Conservation (phyloP, 352 stramenopile species). For the Globisporangium perplexum region DNA sequence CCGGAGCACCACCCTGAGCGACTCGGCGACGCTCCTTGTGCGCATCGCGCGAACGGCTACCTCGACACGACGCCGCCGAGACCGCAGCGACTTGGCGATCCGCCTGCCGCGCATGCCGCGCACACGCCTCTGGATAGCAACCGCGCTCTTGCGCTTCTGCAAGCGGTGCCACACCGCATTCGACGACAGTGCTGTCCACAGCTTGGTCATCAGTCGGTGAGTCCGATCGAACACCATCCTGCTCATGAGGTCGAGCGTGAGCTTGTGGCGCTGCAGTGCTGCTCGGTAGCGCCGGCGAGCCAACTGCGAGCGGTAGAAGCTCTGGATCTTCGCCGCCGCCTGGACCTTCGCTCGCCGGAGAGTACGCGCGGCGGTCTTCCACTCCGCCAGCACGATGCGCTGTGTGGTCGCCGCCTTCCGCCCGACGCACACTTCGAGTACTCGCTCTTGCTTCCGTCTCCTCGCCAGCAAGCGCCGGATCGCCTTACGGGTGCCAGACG, state of each 20-base stretch:
- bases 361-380: constrained; percentile 12
- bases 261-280: constrained; percentile 35
- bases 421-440: constrained; percentile 33
- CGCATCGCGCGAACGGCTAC: constrained; percentile 25
- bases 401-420: constrained; percentile 15
- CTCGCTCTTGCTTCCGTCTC: constrained; percentile 28
- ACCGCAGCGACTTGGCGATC: constrained; percentile 26
- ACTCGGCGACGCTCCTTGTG: constrained; percentile 24
- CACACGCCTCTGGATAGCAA: constrained; percentile 40
- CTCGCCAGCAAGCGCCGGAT: constrained; percentile 31
- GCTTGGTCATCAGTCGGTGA: constrained; percentile 18
- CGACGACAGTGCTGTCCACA: constrained; percentile 35
- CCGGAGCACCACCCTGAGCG: constrained; percentile 27
- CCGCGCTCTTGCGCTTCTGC: constrained; percentile 35
- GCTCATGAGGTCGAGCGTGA: constrained; percentile 46
- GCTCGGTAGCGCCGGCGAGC: constrained; percentile 28
- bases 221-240: constrained; percentile 31
- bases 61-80: constrained; percentile 28
- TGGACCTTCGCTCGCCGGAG: constrained; percentile 6
- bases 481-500: constrained; percentile 26
- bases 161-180: constrained; percentile 46
- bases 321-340: constrained; percentile 33
- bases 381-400: constrained; percentile 13
- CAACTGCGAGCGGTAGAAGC: constrained; percentile 22
- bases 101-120: constrained; percentile 37